Conservation (phyloP, 2,329 filamentous ascomycete genomes). For the Rugonectria rugulosa region DNA sequence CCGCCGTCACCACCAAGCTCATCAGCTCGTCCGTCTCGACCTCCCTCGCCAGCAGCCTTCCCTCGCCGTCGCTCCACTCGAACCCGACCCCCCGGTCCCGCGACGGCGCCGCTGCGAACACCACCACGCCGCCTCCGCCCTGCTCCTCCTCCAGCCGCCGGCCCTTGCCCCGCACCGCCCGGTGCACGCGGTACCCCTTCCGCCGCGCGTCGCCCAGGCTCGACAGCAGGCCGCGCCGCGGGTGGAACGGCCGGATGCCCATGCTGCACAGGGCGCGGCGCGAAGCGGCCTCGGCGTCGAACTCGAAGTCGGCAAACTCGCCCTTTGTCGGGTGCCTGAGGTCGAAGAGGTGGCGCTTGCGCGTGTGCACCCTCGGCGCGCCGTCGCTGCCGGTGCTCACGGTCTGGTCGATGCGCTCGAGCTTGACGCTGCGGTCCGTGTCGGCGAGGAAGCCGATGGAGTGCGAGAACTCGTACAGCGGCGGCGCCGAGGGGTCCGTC, state of each 20-base stretch:
- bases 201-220: slow-evolving; percentile 12
- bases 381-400: slow-evolving; percentile 35
- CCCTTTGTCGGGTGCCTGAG: slow-evolving; percentile 42
- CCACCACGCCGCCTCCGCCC: too few species aligned
- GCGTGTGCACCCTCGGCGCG: slow-evolving; percentile 36
- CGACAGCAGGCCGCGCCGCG: slow-evolving; percentile 29
- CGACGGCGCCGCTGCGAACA: slow-evolving; percentile 42
- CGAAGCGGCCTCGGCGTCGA: slow-evolving; percentile 43
- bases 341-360: slow-evolving; percentile 45
- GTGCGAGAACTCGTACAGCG: slow-evolving; percentile 48
- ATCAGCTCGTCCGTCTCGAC: slow-evolving; percentile 37
- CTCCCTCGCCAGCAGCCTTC: slow-evolving; percentile 43
- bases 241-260: slow-evolving; percentile 39
- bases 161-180: slow-evolving; percentile 37
- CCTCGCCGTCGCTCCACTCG: slow-evolving; percentile 44
- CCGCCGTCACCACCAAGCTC: slow-evolving; percentile 42
- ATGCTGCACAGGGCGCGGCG: slow-evolving; percentile 40
- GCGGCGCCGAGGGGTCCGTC: slow-evolving; percentile 36
- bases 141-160: slow-evolving; percentile 31
- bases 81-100: slow-evolving; percentile 37
- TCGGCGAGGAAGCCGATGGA: slow-evolving; percentile 43
- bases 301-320: slow-evolving; percentile 41
- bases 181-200: slow-evolving; percentile 41
- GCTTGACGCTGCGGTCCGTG: slow-evolving; percentile 40
- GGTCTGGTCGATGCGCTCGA: slow-evolving; percentile 43